These are phyloP conservation scores for Starmerella vaccinii DNA, from an alignment of 805 yeast species.

Conservation along the genomic window DNA sequence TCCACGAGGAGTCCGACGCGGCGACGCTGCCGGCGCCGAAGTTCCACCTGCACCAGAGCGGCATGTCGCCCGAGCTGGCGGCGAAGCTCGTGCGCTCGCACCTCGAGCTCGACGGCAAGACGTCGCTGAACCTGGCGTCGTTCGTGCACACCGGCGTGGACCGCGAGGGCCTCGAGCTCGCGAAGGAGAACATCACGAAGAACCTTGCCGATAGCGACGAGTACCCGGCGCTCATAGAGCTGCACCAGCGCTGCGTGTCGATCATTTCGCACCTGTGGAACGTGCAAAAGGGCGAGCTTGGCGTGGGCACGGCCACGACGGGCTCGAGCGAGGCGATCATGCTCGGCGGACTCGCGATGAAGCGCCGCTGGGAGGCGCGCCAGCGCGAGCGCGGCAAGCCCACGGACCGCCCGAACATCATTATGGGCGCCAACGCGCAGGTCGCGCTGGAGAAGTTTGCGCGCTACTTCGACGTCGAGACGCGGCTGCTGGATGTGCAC, in stretches of 20 bases:
- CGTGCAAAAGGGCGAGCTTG: conserved; percentile 42
- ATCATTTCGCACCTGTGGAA: conserved; percentile 75
- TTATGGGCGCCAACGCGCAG: conserved; percentile 89
- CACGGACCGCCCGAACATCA: conserved; percentile 60
- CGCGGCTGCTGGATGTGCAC: conserved; percentile 60
- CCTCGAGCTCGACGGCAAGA: conserved; percentile 71
- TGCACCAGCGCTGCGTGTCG: conserved; percentile 73
- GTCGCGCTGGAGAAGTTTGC: conserved; percentile 93
- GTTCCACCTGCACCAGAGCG: conserved; percentile 49
- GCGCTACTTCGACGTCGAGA: conserved; percentile 83
- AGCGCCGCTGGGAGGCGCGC: conserved; percentile 72
- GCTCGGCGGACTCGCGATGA: conserved; percentile 88
- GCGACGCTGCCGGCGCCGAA: conserved; percentile 35
- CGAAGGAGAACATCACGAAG: conserved; percentile 65
- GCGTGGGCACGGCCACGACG: conserved; percentile 84
- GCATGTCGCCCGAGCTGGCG: conserved; percentile 44
- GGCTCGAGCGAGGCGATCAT: conserved; percentile 92
- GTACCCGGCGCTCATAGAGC: conserved; percentile 72
- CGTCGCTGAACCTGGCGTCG: conserved; percentile 75
- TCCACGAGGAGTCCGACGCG: conserved; percentile 5
- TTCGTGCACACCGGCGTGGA: conserved; percentile 71
- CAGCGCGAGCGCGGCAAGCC: conserved; percentile 52
- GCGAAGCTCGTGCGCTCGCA: conserved; percentile 62
- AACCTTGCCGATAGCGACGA: conserved; percentile 90
- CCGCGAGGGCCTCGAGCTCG: conserved; percentile 44